A percentile compares a stretch with the other conserved stretches of the same genome.
Evolutionary conservation across 1,284 basidiomycete species (phyloP).

Genomic region (Sanghuangporus sanghuang): DNA sequence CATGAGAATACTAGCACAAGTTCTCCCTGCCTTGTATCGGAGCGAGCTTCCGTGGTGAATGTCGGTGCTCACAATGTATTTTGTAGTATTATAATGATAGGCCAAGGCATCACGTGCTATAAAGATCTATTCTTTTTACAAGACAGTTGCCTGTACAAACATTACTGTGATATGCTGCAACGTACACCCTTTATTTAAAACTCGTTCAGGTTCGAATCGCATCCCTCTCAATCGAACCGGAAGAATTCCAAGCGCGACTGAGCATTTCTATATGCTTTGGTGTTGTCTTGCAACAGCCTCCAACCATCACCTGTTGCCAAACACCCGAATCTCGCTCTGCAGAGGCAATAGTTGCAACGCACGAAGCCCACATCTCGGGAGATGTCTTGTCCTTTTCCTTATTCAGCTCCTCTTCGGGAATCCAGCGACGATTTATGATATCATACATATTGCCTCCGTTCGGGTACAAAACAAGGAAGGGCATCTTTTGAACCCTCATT

Average conservation of each 20-base stretch:
- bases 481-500: slow-evolving; percentile 23
- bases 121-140: neutral
- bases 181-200: too few species aligned
- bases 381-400: neutral
- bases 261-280: slow-evolving; percentile 48
- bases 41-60: too few species aligned
- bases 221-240: too few species aligned
- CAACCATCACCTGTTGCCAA: slow-evolving; percentile 58
- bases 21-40: too few species aligned
- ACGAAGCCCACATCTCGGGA: slow-evolving; percentile 38
- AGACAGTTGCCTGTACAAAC: neutral
- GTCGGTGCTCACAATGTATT: too few species aligned
- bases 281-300: slow-evolving; percentile 68
- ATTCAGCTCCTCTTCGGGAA: slow-evolving; percentile 14
- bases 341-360: slow-evolving; percentile 30
- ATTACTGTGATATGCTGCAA: neutral
- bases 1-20: too few species aligned
- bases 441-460: slow-evolving; percentile 65
- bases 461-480: slow-evolving; percentile 68
- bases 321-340: slow-evolving; percentile 19
- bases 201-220: too few species aligned
- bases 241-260: neutral
- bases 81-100: too few species aligned
- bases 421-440: slow-evolving; percentile 43
- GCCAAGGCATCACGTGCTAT: too few species aligned